Conservation (phyloP, 345 rosid species). For the Citropsis articulata region DNA sequence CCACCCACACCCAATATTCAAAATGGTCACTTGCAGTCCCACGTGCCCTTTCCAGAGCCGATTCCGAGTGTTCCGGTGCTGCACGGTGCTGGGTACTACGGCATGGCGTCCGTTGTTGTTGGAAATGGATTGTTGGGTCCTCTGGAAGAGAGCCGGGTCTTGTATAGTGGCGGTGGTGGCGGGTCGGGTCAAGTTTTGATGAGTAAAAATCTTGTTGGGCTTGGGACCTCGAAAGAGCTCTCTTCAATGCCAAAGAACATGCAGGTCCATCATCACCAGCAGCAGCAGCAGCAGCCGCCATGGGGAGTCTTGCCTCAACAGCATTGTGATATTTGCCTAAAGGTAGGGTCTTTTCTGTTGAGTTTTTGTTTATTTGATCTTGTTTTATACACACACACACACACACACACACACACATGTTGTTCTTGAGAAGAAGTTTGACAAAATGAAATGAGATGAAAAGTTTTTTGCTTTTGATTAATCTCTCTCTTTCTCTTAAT, state of each 20-base stretch:
- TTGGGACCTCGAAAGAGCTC: conserved; percentile 69
- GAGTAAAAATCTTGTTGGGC: conserved; percentile 32
- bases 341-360: conserved; percentile 34
- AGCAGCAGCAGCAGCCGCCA: no score
- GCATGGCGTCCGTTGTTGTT: conserved; percentile 9
- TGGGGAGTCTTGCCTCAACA: conserved; percentile 17
- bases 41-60: conserved; percentile 8
- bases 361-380: neutral
- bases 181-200: conserved; percentile 39
- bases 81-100: conserved; percentile 31
- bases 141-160: conserved; percentile 17
- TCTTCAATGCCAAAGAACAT: conserved; percentile 74
- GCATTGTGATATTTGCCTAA: conserved; percentile 45
- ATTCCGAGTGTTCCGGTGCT: conserved; percentile 31
- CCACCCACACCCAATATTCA: neutral
- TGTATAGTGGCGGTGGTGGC: conserved; percentile 20
- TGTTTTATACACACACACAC: neutral
- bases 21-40: neutral
- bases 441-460: neutral
- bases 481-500: neutral
- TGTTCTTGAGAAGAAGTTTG: conserved; percentile 7
- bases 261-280: neutral
- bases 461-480: neutral
- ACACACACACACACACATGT: no score
- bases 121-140: conserved; percentile 26